Conservation (phyloP, 108 stramenopile genomes). For the Cyclotella sp. region DNA sequence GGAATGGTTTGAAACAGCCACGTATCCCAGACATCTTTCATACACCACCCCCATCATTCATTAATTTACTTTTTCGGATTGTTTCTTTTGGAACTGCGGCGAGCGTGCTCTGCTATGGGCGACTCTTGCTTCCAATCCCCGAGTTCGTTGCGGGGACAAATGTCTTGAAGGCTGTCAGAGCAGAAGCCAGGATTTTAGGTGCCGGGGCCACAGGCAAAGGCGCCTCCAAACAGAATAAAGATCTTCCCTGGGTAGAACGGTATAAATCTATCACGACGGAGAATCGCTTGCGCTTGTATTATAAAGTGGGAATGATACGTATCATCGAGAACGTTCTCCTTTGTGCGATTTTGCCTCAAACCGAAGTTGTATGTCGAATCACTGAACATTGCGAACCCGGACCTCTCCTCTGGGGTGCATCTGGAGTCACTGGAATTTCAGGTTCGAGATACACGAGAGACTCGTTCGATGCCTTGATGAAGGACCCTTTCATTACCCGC, state of each 20-base stretch:
- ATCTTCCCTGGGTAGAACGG: conserved; percentile 72
- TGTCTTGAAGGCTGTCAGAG: conserved; percentile 65
- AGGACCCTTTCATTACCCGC: conserved; percentile 49
- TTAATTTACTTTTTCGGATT: conserved; percentile 34
- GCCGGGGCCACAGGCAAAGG: conserved; percentile 19
- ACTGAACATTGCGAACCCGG: conserved; percentile 71
- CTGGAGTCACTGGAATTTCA: conserved; percentile 58
- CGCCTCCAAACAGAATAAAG: conserved; percentile 31
- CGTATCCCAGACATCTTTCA: conserved; percentile 28
- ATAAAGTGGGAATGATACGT: conserved; percentile 54
- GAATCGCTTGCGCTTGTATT: conserved; percentile 70
- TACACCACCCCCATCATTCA: conserved; percentile 28
- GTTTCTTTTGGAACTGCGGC: conserved; percentile 39
- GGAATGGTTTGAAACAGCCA: conserved; percentile 35
- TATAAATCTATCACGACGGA: conserved; percentile 66
- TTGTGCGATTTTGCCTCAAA: conserved; percentile 64
- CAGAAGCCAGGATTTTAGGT: conserved; percentile 51
- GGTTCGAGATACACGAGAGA: conserved; percentile 47
- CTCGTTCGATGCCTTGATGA: conserved; percentile 44
- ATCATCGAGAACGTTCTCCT: conserved; percentile 61
- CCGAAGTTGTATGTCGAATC: conserved; percentile 57
- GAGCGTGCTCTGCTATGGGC: conserved; percentile 56
- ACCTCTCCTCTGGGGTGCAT: conserved; percentile 57
- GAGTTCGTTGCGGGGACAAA: conserved; percentile 77
- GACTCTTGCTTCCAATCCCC: conserved; percentile 71